A percentile compares a stretch with the other conserved stretches of the same genome.
These are phyloP conservation scores for Rhodotorula sp. DNA, from an alignment of 1,284 basidiomycete species.

Conservation along the genomic window DNA sequence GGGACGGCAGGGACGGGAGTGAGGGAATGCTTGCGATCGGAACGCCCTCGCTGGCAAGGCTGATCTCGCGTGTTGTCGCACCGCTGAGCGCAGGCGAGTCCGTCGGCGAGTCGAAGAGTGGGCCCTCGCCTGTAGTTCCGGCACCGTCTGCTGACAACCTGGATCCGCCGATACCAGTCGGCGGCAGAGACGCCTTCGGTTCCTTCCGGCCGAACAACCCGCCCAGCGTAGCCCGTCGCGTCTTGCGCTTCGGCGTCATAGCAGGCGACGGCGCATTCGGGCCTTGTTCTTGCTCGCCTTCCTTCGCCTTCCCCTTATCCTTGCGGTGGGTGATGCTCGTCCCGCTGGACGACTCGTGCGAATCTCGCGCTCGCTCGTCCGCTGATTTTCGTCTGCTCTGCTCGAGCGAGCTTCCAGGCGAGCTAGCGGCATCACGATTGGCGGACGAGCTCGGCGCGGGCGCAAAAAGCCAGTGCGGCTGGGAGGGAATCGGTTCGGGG, in stretches of 20 bases:
- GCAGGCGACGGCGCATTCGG: background rate
- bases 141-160: background rate
- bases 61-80: background rate
- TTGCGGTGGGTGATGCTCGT: background rate
- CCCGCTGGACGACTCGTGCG: background rate
- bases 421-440: background rate
- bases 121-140: too few relatives aligned
- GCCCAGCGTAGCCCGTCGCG: conserved; percentile 24
- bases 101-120: conserved; percentile 11
- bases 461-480: conserved; percentile 14
- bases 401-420: background rate
- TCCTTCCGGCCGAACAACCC: conserved; percentile 20
- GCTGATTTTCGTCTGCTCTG: background rate
- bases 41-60: background rate
- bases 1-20: conserved; percentile 16
- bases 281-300: background rate
- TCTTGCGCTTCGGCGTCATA: conserved; percentile 8
- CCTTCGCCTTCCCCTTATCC: conserved; percentile 11
- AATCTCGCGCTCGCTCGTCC: background rate
- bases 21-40: background rate
- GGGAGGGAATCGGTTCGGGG: conserved; percentile 10
- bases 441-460: background rate
- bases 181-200: background rate
- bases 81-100: conserved; percentile 1
- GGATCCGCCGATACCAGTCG: background rate